Evolutionary conservation across 768 basidiomycete genomes (phyloP), one percentile per base, ranked within the genome.

Genomic region (Panaeolus cyanescens): DNA sequence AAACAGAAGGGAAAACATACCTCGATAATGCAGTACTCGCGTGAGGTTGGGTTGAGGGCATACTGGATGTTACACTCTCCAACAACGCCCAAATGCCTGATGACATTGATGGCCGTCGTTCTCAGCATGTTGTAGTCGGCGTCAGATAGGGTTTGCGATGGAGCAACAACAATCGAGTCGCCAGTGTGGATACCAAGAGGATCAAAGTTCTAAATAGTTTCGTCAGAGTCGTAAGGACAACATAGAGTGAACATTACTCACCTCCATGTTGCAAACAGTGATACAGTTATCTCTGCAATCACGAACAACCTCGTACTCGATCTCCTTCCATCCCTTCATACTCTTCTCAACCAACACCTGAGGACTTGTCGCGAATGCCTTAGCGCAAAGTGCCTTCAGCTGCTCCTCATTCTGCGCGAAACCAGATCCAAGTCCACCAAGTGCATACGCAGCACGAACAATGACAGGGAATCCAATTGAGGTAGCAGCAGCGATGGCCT

Each of bases 241-340:
- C 20, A 10, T 54, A 50, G 6, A 31, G 28, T 40, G 57, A 62
- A 36, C n/a, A 58, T 30, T n/a, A 65, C 90, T 60, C 54, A 95
- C 96, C 92, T 99, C 96, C 96, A 99, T 99, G 80, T 99, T 99
- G 79, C 96, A 99, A 64, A 99, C 96, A 0, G 96, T 96, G 78
- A 99, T 99, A 72, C 96, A 99, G 73, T 99, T 99, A 72, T 99
- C 93, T 64, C 93, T 84, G 79, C 95, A 98, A 76, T 99, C 96
- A 61, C 96, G 85, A 10, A 99, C 96, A 55, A 99, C 96, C 72
- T 99, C 96, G 68, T 99, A 99, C 79, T 99, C 96, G 66, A 99
- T 96, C 81, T 99, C 96, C 78, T 99, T 99, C 96, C 96, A 99
- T 2, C 96, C 96, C 78, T 99, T 99, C 96, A 99, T 99, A 68